Conservation (phyloP, 1,139 yeast species). For the Protomyces lactucae-debilis region DNA sequence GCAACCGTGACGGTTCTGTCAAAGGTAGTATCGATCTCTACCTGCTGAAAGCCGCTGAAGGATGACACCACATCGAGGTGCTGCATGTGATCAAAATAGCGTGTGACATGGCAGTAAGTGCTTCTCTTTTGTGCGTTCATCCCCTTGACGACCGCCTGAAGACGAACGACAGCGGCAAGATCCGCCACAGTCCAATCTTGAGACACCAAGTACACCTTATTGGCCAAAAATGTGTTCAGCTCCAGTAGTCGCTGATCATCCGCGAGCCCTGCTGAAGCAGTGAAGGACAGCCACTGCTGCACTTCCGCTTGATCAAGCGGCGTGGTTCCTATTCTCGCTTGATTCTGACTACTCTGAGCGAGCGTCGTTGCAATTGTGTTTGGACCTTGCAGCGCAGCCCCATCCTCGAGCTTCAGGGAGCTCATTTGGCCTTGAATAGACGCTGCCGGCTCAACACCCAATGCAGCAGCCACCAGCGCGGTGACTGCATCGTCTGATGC, state of each 20-base stretch:
- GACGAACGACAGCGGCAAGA: conserved; percentile 58
- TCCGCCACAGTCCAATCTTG: conserved; percentile 57
- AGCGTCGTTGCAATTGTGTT: conserved; percentile 28
- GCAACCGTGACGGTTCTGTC: conserved; percentile 20
- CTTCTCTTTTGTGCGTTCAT: conserved; percentile 57
- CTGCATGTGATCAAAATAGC: conserved; percentile 90
- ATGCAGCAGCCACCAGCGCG: neutral
- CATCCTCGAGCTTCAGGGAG: conserved; percentile 11
- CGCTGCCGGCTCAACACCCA: neutral
- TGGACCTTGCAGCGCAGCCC: conserved; percentile 28
- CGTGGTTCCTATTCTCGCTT: conserved; percentile 22
- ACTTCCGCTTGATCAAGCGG: conserved; percentile 58
- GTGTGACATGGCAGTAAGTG: conserved; percentile 66
- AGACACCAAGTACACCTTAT: conserved; percentile 10
- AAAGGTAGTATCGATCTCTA: neutral
- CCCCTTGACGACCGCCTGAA: conserved; percentile 54
- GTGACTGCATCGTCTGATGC: neutral
- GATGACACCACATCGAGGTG: conserved; percentile 38
- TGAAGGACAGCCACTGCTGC: conserved; percentile 74
- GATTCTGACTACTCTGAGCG: neutral
- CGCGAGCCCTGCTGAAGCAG: conserved; percentile 50
- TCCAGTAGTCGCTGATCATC: conserved; percentile 43
- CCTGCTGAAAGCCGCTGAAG: neutral
- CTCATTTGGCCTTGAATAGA: conserved; percentile 10
- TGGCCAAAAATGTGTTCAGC: conserved; percentile 16